A percentile compares a stretch with the other conserved stretches of the same genome.
Conservation (phyloP, 2,329 filamentous ascomycete species). For the Cryphonectria nitschkei region DNA sequence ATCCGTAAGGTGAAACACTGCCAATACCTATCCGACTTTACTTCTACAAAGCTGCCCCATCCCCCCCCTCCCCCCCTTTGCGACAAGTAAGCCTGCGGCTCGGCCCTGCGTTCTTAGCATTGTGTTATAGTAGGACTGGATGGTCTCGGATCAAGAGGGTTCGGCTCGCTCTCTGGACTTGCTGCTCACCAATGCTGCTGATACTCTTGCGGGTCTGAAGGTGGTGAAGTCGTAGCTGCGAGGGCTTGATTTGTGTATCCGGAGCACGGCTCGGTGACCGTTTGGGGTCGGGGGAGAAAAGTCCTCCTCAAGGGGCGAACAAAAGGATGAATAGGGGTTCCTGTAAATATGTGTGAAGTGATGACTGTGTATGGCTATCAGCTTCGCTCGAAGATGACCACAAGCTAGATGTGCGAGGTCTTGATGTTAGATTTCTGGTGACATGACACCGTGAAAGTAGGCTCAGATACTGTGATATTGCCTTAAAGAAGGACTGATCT, state of each 20-base stretch:
- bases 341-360: not conserved
- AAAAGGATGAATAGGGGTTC: not conserved
- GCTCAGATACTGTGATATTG: not conserved
- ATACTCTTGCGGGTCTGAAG: not conserved
- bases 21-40: not conserved
- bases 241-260: not conserved
- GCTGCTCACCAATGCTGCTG: not conserved
- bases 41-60: not conserved
- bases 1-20: not conserved
- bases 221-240: not conserved
- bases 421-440: not conserved
- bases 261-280: not conserved
- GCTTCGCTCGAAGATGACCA: not conserved
- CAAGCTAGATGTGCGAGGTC: not conserved
- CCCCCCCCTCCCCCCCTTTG: not conserved
- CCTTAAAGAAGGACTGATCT: not conserved
- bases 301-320: not conserved
- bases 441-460: not conserved
- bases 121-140: too few relatives aligned
- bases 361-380: not conserved
- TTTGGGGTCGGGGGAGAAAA: not conserved
- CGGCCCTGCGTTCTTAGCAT: not conserved
- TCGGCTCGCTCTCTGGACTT: not conserved
- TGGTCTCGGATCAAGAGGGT: not conserved
- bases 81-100: not conserved